Percentiles rank a stretch among this genome's conserved stretches.
Evolutionary conservation across 352 stramenopile genomes (phyloP).

Genomic region (Phytophthora colocasiae): DNA sequence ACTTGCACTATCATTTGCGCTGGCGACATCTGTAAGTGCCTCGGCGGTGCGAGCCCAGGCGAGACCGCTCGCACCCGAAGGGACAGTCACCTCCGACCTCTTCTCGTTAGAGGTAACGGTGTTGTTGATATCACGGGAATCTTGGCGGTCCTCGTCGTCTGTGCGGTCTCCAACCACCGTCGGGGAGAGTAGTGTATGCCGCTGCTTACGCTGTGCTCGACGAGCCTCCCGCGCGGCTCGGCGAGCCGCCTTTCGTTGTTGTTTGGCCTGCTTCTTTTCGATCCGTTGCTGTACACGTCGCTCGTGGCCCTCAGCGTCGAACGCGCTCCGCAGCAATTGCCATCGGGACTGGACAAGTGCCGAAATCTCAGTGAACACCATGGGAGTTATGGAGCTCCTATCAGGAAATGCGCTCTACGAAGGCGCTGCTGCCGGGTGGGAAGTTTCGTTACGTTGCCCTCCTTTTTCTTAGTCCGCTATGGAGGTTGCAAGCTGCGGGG

Average conservation of each 20-base stretch:
- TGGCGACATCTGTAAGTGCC: constrained; percentile 22
- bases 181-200: constrained; percentile 22
- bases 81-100: constrained; percentile 7
- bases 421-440: not conserved
- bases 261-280: constrained; percentile 46
- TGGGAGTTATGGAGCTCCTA: constrained; percentile 15
- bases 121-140: constrained; percentile 13
- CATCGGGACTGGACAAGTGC: constrained; percentile 42
- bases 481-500: not conserved
- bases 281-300: constrained; percentile 34
- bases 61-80: constrained; percentile 4
- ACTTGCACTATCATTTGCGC: constrained; percentile 23
- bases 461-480: constrained; percentile 23
- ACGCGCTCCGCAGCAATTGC: constrained; percentile 35
- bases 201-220: constrained; percentile 32
- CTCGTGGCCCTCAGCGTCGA: constrained; percentile 31
- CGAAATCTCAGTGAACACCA: constrained; percentile 53
- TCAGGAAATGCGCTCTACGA: constrained; percentile 18
- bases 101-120: not conserved
- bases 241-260: constrained; percentile 39
- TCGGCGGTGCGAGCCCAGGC: constrained; percentile 28
- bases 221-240: constrained; percentile 36
- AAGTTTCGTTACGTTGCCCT: constrained; percentile 25
- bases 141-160: constrained; percentile 26
- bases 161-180: constrained; percentile 27